Evolutionary conservation across 192 early-diverging fungal species (phyloP), one percentile per base, ranked within the genome.

Genomic region (Rhizophagus sp.): DNA sequence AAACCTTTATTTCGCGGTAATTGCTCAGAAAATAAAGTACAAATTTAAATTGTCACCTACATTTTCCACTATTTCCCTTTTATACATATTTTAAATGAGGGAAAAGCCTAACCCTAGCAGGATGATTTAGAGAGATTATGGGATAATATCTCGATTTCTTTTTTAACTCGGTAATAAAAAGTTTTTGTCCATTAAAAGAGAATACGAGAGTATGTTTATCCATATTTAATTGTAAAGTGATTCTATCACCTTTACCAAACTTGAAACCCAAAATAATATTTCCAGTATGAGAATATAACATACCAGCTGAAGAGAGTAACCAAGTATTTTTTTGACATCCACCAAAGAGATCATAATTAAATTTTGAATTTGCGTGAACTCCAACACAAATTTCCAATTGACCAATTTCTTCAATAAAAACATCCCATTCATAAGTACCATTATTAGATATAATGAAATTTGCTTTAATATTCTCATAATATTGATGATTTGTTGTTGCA

Each of bases 221-320:
- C 80, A 81, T 81, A 47, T 81, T 47, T 12, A 81, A 30, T 30
- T 76, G 50, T 27, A 81, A 17, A n/a, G 44, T 81, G 11, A 81
- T 49, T 17, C 24, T 27, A 57, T 34, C 49, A 52, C 69, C 69
- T n/a, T 62, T 13, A 7, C 39, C n/a, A 62, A 80, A 80, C 27
- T 30, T 11, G 10, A 22, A 25, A 69, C 49, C 24, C 4, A 24
- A 1, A 25, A 33, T 8, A 15, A 17, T 62, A 39, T 4, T 39
- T 47, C 10, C 10, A 1, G 22, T 39, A 41, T 44, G 22, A 71
- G 52, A 57, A 62, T 61, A 34, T 13, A 62, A 25, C 15, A 17
- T 33, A 15, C 73, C 73, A 17, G 25, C 17, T 1, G 47, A 25
- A 25, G 44, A 44, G 8, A 75, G 3, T 33, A 75, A 27, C 73